Conservation (phyloP, 805 yeast genomes). For the Wickerhamiella domercqiae region DNA sequence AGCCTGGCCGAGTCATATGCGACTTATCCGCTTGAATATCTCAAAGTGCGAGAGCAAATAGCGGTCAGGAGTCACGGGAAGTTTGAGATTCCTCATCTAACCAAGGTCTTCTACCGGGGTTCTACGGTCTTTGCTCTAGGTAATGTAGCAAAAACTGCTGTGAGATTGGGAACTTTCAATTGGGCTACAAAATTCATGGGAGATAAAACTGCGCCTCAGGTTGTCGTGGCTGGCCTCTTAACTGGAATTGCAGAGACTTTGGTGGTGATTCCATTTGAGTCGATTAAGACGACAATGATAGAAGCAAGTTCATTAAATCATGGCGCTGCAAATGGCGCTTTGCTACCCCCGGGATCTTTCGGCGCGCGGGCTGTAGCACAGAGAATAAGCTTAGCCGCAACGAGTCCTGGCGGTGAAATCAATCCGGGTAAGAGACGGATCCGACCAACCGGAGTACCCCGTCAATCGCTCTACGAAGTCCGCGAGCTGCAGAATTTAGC, state of each 20-base stretch:
- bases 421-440: neutral
- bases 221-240: constrained; percentile 69
- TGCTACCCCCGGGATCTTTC: constrained; percentile 20
- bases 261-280: constrained; percentile 75
- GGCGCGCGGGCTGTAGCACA: constrained; percentile 4
- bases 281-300: constrained; percentile 58
- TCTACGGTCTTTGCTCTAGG: constrained; percentile 66
- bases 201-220: constrained; percentile 49
- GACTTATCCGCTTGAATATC: constrained; percentile 29
- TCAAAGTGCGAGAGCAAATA: constrained; percentile 26
- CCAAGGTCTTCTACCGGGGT: constrained; percentile 34
- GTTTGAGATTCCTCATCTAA: constrained; percentile 14
- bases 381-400: neutral
- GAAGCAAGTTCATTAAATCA: constrained; percentile 27
- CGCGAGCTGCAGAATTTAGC: neutral
- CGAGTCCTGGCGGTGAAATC: neutral
- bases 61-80: constrained; percentile 14
- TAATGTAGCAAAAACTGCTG: constrained; percentile 52
- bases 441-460: neutral
- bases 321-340: constrained; percentile 21
- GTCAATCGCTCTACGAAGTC: neutral
- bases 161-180: constrained; percentile 62
- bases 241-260: constrained; percentile 74
- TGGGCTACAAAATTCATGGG: constrained; percentile 56
- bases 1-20: constrained; percentile 25